Evolutionary conservation across 805 yeast genomes (phyloP).

Genomic region (Priceomyces melissophilus): DNA sequence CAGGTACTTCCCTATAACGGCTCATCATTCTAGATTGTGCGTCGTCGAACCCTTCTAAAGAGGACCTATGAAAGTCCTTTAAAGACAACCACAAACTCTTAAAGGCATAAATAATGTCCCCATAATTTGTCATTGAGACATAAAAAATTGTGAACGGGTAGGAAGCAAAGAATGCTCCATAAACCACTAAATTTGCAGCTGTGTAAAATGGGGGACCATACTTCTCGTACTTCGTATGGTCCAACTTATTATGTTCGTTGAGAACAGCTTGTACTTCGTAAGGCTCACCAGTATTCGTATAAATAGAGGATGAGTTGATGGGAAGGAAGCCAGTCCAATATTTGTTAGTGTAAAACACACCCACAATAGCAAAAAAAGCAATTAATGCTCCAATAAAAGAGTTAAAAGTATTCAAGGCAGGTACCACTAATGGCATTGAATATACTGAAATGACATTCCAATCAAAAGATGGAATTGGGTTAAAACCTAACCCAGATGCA

Average conservation of each 20-base stretch:
- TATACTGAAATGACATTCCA: constrained; percentile 39
- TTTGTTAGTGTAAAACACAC: constrained; percentile 17
- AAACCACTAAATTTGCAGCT: constrained; percentile 25
- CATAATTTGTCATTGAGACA: constrained; percentile 4
- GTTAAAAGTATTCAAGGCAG: constrained; percentile 29
- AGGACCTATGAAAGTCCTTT: constrained; percentile 12
- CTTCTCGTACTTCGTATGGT: constrained; percentile 16
- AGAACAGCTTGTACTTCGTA: constrained; percentile 44
- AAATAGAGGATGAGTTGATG: constrained; percentile 43
- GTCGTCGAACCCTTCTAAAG: constrained; percentile 30
- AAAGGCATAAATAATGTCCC: constrained; percentile 19
- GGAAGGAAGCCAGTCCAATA: constrained; percentile 26
- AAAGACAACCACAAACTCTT: constrained; percentile 13
- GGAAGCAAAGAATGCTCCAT: constrained; percentile 26
- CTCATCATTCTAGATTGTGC: constrained; percentile 32
- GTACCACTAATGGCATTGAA: constrained; percentile 48
- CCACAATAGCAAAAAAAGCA: constrained; percentile 17
- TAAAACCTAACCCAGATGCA: constrained; percentile 45
- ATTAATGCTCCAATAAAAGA: constrained; percentile 15
- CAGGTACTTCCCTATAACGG: constrained; percentile 33
- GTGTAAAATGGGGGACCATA: constrained; percentile 29
- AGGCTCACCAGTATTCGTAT: constrained; percentile 45
- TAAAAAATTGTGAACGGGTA: constrained; percentile 45
- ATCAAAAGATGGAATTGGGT: constrained; percentile 53
- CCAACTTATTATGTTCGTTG: constrained; percentile 27